Percentiles rank a stretch among this genome's conserved stretches.
Conservation (phyloP, 371 early-diverging fungal species). For the Mucor irregularis region DNA sequence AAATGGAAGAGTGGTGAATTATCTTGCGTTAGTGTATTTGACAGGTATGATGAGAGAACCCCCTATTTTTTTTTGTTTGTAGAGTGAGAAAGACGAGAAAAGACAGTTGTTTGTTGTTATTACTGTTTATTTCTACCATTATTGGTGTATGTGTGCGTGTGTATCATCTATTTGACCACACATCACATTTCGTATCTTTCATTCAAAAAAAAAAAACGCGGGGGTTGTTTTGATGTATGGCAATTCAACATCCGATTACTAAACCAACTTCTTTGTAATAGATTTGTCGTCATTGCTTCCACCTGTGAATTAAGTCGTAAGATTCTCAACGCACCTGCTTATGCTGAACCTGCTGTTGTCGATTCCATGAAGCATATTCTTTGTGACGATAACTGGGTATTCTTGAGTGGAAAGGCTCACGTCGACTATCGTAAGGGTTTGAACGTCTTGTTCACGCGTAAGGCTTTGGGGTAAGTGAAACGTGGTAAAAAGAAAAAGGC, state of each 20-base stretch:
- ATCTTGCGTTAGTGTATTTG: constrained; percentile 56
- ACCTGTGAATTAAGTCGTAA: constrained; percentile 54
- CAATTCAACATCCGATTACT: constrained; percentile 5
- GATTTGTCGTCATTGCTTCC: constrained; percentile 57
- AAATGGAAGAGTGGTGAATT: constrained; percentile 59
- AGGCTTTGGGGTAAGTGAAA: constrained; percentile 45
- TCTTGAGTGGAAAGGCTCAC: constrained; percentile 50
- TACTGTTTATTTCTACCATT: too few relatives aligned
- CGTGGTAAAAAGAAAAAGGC: not conserved
- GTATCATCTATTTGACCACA: too few relatives aligned
- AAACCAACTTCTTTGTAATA: constrained; percentile 4
- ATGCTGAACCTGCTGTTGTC: constrained; percentile 48
- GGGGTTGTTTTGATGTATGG: not conserved
- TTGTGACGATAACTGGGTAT: constrained; percentile 55
- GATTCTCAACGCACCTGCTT: constrained; percentile 49
- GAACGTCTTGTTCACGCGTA: constrained; percentile 51
- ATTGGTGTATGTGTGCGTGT: too few relatives aligned
- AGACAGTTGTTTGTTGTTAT: too few relatives aligned
- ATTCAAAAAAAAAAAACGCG: constrained; percentile 5
- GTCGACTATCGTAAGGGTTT: constrained; percentile 52
- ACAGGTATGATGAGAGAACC: constrained; percentile 40
- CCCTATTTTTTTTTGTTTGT: too few relatives aligned
- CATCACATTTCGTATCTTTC: too few relatives aligned
- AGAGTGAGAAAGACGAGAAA: not conserved
- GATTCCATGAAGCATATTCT: constrained; percentile 54